Evolutionary conservation across 495 filamentous ascomycete genomes (phyloP).

Genomic region (Daldinia loculata): DNA sequence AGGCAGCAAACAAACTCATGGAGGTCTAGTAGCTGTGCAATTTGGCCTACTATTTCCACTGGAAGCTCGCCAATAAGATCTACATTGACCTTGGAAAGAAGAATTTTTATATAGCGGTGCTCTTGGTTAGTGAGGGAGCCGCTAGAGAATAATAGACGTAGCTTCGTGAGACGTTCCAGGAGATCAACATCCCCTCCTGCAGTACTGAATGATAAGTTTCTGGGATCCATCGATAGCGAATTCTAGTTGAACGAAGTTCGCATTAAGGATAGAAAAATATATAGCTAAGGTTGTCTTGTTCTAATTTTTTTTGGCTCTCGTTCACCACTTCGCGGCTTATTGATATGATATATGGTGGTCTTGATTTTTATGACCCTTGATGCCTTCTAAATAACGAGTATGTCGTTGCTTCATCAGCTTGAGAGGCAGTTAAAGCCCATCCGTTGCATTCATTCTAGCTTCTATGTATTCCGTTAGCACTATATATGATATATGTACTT

Average conservation of each 20-base stretch:
- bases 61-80: conserved; percentile 48
- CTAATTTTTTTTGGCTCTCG: neutral
- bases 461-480: neutral
- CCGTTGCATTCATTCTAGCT: neutral
- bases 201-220: neutral
- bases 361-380: neutral
- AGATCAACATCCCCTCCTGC: neutral
- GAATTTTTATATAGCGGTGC: conserved; percentile 36
- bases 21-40: conserved; percentile 41
- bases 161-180: conserved; percentile 8
- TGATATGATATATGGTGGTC: neutral
- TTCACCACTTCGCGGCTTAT: neutral
- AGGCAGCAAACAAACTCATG: conserved; percentile 37
- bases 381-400: neutral
- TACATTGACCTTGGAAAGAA: conserved; percentile 30
- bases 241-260: neutral
- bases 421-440: too few relatives aligned
- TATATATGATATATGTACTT: neutral
- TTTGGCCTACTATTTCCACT: conserved; percentile 43
- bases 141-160: conserved; percentile 22
- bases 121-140: conserved; percentile 37
- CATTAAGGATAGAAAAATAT: neutral
- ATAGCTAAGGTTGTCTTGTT: neutral
- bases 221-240: conserved; percentile 8
- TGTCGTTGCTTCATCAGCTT: neutral